Conservation (phyloP, 2,329 filamentous ascomycete species). For the Rugonectria rugulosa region DNA sequence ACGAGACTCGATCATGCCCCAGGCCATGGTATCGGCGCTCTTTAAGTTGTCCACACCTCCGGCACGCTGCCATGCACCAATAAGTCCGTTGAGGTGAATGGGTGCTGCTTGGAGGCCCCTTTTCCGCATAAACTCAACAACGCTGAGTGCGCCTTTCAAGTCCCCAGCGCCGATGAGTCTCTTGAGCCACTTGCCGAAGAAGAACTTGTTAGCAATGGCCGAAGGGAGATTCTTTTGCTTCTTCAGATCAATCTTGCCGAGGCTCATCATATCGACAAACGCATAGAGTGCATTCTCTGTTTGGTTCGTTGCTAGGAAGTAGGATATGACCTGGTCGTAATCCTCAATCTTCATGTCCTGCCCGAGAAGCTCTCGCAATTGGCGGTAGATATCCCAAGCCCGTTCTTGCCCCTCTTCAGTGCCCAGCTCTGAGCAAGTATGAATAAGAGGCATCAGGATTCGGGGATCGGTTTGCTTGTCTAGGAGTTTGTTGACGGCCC, state of each 20-base stretch:
- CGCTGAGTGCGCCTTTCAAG: constrained; percentile 73
- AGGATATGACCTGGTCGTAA: constrained; percentile 77
- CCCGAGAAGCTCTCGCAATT: constrained; percentile 68
- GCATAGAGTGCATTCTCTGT: constrained; percentile 74
- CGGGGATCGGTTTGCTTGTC: constrained; percentile 58
- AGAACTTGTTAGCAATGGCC: constrained; percentile 74
- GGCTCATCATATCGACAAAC: constrained; percentile 90
- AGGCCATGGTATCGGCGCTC: constrained; percentile 73
- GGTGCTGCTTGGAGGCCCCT: constrained; percentile 72
- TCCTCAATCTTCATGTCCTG: constrained; percentile 72
- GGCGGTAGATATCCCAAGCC: constrained; percentile 74
- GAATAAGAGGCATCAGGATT: constrained; percentile 73
- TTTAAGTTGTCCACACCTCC: constrained; percentile 61
- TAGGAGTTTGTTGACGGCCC: constrained; percentile 63
- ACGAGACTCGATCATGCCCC: constrained; percentile 78
- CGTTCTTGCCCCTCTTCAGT: constrained; percentile 55
- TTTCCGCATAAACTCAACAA: constrained; percentile 78
- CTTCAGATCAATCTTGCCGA: constrained; percentile 59
- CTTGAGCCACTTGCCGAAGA: constrained; percentile 90
- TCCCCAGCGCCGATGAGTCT: constrained; percentile 78
- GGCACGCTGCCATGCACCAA: constrained; percentile 78
- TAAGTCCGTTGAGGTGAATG: constrained; percentile 82
- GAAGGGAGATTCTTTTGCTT: constrained; percentile 55
- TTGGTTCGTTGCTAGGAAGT: constrained; percentile 72
- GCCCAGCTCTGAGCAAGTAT: constrained; percentile 65